These are phyloP conservation scores for Rhizodiscina lignyota DNA, from an alignment of 495 filamentous ascomycete genomes.

Conservation along the genomic window DNA sequence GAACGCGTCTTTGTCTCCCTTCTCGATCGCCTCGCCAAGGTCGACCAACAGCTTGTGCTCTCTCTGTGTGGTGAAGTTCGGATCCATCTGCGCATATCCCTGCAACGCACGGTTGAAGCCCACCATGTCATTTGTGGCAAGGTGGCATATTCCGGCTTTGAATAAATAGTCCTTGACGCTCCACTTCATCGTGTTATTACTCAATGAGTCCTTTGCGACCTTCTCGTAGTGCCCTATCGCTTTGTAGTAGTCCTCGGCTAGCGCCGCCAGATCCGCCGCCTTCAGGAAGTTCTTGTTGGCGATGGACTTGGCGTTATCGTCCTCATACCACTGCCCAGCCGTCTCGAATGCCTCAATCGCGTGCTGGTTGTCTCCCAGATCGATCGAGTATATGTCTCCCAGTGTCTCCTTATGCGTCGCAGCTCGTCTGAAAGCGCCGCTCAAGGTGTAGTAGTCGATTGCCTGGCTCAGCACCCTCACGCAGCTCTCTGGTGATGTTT, in stretches of 20 bases:
- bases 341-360: slow-evolving; percentile 65
- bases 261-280: slow-evolving; percentile 67
- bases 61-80: slow-evolving; percentile 51
- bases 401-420: slow-evolving; percentile 76
- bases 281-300: slow-evolving; percentile 87
- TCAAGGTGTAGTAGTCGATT: slow-evolving; percentile 62
- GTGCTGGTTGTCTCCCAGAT: slow-evolving; percentile 56
- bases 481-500: slow-evolving; percentile 61
- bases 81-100: slow-evolving; percentile 67
- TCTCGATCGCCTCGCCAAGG: slow-evolving; percentile 50
- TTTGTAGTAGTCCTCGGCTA: slow-evolving; percentile 47
- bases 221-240: slow-evolving; percentile 52
- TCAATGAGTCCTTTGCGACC: slow-evolving; percentile 51
- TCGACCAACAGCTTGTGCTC: slow-evolving; percentile 69
- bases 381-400: slow-evolving; percentile 66
- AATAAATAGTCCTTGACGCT: slow-evolving; percentile 86
- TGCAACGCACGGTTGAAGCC: slow-evolving; percentile 61
- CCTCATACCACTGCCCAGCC: slow-evolving; percentile 75
- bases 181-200: slow-evolving; percentile 75
- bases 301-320: slow-evolving; percentile 41
- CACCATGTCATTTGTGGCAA: slow-evolving; percentile 44
- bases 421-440: slow-evolving; percentile 76
- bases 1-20: slow-evolving; percentile 61
- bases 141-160: slow-evolving; percentile 55
- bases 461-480: slow-evolving; percentile 55